These are phyloP conservation scores for Hyaloscypha bicolor DNA, from an alignment of 495 filamentous ascomycete species.

Conservation along the genomic window DNA sequence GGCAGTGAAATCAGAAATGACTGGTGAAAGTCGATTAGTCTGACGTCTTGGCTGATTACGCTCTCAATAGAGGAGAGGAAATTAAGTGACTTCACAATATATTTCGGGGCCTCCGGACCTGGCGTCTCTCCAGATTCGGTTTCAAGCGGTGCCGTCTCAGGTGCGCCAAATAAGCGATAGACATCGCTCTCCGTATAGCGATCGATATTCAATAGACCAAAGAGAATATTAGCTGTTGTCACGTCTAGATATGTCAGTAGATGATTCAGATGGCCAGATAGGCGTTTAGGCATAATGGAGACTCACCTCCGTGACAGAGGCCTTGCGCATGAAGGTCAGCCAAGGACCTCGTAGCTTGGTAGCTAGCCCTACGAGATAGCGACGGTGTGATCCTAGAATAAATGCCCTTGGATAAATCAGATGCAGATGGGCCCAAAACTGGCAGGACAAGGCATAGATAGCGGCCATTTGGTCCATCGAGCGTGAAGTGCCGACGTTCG, in stretches of 20 bases:
- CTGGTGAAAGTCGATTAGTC: conserved; percentile 33
- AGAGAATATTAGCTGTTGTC: conserved; percentile 31
- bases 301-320: conserved; percentile 31
- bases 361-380: conserved; percentile 21
- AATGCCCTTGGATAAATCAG: conserved; percentile 23
- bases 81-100: conserved; percentile 28
- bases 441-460: conserved; percentile 32
- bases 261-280: conserved; percentile 18
- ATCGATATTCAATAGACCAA: conserved; percentile 25
- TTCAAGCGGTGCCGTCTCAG: conserved; percentile 25
- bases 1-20: conserved; percentile 27
- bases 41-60: conserved; percentile 27
- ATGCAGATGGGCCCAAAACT: conserved; percentile 28
- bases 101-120: conserved; percentile 27
- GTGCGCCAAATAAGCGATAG: conserved; percentile 29
- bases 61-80: conserved; percentile 27
- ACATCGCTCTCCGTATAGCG: conserved; percentile 23
- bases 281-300: conserved; percentile 18
- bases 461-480: conserved; percentile 32
- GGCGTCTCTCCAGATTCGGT: conserved; percentile 28
- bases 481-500: conserved; percentile 23
- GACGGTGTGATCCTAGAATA: conserved; percentile 20
- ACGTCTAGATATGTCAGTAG: conserved; percentile 28
- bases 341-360: conserved; percentile 29
- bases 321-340: conserved; percentile 27